These are phyloP conservation scores for Leccinum huronense DNA, from an alignment of 1,284 basidiomycete genomes.

Conservation along the genomic window DNA sequence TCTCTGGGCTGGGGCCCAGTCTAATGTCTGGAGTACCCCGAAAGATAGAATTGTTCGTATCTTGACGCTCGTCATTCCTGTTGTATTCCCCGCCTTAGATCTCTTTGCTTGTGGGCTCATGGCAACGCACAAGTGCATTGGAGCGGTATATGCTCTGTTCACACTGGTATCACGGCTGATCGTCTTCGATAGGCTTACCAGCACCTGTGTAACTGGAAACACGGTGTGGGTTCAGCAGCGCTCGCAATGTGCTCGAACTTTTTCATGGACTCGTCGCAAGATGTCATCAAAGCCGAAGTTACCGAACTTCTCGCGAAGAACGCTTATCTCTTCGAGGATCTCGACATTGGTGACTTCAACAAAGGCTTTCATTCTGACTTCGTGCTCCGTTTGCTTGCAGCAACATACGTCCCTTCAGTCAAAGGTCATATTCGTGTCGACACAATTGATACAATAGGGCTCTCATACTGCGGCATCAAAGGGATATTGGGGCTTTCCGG, in stretches of 20 bases:
- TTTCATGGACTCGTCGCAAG: neutral
- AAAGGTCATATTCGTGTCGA: neutral
- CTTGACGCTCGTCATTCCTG: neutral
- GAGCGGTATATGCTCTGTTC: neutral
- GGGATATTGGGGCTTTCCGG: neutral
- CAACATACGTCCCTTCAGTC: neutral
- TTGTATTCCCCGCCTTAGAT: neutral
- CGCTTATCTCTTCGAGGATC: neutral
- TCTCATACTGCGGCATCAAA: neutral
- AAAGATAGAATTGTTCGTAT: neutral
- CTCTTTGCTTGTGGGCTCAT: neutral
- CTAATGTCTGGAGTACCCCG: neutral
- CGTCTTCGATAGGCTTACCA: slow-evolving; percentile 2
- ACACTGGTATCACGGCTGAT: neutral
- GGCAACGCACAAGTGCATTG: neutral
- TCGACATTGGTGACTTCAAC: neutral
- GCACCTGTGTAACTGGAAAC: slow-evolving; percentile 2
- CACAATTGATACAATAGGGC: neutral
- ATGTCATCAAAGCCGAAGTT: neutral
- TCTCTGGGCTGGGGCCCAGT: neutral
- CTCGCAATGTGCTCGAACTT: neutral
- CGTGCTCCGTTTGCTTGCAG: neutral
- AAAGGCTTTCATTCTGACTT: neutral
- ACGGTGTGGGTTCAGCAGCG: slow-evolving; percentile 1
- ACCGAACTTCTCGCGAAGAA: neutral